A percentile compares a stretch with the other conserved stretches of the same genome.
Conservation (phyloP, 257 asterid genomes). For the Solanum chmielewskii region DNA sequence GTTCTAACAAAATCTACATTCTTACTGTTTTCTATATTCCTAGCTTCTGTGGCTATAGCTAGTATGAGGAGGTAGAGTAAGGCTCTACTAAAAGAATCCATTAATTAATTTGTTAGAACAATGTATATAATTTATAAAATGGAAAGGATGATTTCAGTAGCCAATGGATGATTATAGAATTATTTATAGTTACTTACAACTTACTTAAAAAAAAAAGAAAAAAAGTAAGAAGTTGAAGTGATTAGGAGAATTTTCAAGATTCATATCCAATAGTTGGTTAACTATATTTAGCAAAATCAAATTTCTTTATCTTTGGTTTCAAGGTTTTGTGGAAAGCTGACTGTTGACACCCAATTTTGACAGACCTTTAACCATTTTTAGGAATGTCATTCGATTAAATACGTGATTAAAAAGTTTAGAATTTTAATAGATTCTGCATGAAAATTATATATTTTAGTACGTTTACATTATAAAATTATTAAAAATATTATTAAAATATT, state of each 20-base stretch:
- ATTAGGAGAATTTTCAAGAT: neutral
- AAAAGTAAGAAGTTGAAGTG: neutral
- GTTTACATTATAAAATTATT: too few species aligned
- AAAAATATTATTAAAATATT: too few species aligned
- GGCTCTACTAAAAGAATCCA: neutral
- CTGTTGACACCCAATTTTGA: neutral
- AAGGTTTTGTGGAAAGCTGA: neutral
- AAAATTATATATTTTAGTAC: too few species aligned
- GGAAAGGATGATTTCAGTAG: neutral
- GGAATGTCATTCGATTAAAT: too few species aligned
- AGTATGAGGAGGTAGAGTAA: neutral
- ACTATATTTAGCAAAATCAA: neutral
- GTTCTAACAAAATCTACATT: conserved; percentile 10
- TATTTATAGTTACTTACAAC: neutral
- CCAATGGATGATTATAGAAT: neutral
- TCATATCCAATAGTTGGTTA: neutral
- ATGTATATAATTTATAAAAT: neutral
- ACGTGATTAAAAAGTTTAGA: too few species aligned
- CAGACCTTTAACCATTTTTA: too few species aligned
- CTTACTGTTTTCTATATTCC: neutral
- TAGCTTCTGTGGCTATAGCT: neutral
- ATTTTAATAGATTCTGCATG: too few species aligned
- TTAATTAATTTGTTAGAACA: neutral
- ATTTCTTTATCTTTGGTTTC: neutral
- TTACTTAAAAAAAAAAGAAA: neutral